phyloP scores from a whole-genome alignment of 2,329 filamentous ascomycete species.

The Sarocladium brachiariae region DNA sequence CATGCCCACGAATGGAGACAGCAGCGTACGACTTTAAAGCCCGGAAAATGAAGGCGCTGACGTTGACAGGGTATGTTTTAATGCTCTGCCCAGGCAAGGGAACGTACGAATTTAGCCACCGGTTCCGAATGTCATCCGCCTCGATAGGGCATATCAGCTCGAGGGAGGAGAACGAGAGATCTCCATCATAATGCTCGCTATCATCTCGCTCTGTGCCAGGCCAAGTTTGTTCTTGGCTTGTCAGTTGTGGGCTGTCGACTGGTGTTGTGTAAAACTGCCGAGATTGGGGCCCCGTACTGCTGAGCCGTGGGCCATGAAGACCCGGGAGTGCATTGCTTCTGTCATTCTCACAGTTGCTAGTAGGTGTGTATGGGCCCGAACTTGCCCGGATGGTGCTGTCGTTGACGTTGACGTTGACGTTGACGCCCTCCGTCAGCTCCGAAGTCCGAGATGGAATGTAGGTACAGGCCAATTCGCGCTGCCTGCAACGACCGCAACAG shows the following conservation, averaged over 20 bases:
- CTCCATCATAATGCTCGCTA: neutral
- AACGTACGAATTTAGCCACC: slow-evolving; percentile 42
- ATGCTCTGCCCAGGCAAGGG: slow-evolving; percentile 34
- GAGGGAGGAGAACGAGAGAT: slow-evolving; percentile 26
- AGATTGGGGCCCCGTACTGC: neutral
- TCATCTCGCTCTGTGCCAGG: neutral
- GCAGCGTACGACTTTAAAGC: slow-evolving; percentile 38
- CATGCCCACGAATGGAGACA: slow-evolving; percentile 27
- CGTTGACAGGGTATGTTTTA: slow-evolving; percentile 32
- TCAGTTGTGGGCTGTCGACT: neutral
- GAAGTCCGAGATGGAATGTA: slow-evolving; percentile 16
- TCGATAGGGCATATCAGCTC: slow-evolving; percentile 39
- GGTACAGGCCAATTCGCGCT: slow-evolving; percentile 21
- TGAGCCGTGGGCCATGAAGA: neutral
- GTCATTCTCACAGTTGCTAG: neutral
- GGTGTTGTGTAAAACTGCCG: slow-evolving; percentile 8
- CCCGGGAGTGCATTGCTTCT: neutral
- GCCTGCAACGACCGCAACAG: slow-evolving; percentile 26
- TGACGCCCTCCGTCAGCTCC: neutral
- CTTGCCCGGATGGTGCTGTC: neutral
- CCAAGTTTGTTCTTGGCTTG: neutral
- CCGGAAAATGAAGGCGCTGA: slow-evolving; percentile 32
- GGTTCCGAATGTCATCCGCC: slow-evolving; percentile 37
- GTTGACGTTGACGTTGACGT: neutral
- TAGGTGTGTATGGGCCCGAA: neutral